A percentile compares a stretch with the other conserved stretches of the same genome.
Evolutionary conservation across 2,329 filamentous ascomycete genomes (phyloP).

Genomic region (Colletotrichum sp.): DNA sequence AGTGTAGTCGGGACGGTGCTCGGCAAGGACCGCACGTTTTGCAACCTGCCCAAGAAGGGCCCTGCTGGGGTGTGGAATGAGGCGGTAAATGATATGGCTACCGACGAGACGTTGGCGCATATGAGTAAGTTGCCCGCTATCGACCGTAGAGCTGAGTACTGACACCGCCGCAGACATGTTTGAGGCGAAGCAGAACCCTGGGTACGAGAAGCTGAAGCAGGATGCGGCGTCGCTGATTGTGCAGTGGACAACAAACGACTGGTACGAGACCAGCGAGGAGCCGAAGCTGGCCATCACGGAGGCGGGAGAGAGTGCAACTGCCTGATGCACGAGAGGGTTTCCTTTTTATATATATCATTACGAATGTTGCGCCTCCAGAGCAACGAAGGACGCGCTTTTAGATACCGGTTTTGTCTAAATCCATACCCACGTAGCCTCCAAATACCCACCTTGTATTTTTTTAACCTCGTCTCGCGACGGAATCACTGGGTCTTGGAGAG

Average conservation of each 20-base stretch:
- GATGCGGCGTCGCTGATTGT: slow-evolving; percentile 70
- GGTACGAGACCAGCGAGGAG: slow-evolving; percentile 65
- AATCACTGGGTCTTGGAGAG: slow-evolving; percentile 12
- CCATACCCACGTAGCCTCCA: slow-evolving; percentile 3
- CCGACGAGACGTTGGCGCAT: slow-evolving; percentile 83
- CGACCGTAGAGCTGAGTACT: not conserved
- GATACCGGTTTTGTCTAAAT: slow-evolving; percentile 9
- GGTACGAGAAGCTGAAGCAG: slow-evolving; percentile 70
- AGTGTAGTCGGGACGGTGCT: slow-evolving; percentile 63
- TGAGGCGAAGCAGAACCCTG: slow-evolving; percentile 72
- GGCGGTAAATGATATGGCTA: slow-evolving; percentile 79
- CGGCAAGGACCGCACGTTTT: slow-evolving; percentile 83
- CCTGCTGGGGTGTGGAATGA: slow-evolving; percentile 66
- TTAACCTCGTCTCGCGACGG: not conserved
- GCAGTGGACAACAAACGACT: slow-evolving; percentile 68
- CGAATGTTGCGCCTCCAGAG: not conserved
- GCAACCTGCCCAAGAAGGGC: slow-evolving; percentile 72
- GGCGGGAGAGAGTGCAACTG: slow-evolving; percentile 11
- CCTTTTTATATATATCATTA: not conserved
- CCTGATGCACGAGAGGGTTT: not conserved
- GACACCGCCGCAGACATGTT: slow-evolving; percentile 67
- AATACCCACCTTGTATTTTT: not conserved
- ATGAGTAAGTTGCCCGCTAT: slow-evolving; percentile 56
- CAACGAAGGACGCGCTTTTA: not conserved
- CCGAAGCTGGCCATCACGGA: slow-evolving; percentile 27